Conservation (phyloP, 306 rosid species). For the Pterocarpus macrocarpus region DNA sequence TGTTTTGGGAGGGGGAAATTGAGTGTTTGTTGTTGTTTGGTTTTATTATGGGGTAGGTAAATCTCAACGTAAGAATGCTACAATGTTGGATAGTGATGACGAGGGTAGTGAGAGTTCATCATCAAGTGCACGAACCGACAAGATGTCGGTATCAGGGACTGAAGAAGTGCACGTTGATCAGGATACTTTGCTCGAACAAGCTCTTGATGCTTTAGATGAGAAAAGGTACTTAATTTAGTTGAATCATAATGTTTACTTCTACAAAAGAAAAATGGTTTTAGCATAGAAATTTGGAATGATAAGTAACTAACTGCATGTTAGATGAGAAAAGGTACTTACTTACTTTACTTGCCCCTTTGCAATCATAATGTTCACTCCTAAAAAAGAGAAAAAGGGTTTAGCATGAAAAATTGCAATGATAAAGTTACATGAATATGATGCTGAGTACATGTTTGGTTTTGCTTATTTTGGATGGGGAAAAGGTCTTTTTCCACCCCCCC, state of each 20-base stretch:
- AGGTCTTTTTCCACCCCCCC: neutral
- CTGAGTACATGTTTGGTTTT: neutral
- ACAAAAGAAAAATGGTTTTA: neutral
- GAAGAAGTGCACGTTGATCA: conserved; percentile 70
- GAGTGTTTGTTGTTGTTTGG: conserved; percentile 9
- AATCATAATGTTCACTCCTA: neutral
- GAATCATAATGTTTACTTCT: too few relatives aligned
- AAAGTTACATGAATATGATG: neutral
- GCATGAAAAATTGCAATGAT: neutral
- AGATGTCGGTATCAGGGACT: conserved; percentile 54
- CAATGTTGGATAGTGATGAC: conserved; percentile 72
- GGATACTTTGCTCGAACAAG: conserved; percentile 74
- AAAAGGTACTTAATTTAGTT: conserved; percentile 62
- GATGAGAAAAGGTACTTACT: too few relatives aligned
- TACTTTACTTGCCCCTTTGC: neutral
- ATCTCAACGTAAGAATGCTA: conserved; percentile 75
- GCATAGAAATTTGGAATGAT: neutral
- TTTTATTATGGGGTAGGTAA: conserved; percentile 53
- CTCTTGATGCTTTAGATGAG: conserved; percentile 81
- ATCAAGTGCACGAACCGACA: conserved; percentile 75
- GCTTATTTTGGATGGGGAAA: neutral
- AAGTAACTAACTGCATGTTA: too few relatives aligned
- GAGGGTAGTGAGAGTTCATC: conserved; percentile 86
- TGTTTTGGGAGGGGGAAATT: neutral
- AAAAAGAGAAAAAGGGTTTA: neutral